Conservation (phyloP, 345 rosid genomes). For the Boechera divaricarpa region DNA sequence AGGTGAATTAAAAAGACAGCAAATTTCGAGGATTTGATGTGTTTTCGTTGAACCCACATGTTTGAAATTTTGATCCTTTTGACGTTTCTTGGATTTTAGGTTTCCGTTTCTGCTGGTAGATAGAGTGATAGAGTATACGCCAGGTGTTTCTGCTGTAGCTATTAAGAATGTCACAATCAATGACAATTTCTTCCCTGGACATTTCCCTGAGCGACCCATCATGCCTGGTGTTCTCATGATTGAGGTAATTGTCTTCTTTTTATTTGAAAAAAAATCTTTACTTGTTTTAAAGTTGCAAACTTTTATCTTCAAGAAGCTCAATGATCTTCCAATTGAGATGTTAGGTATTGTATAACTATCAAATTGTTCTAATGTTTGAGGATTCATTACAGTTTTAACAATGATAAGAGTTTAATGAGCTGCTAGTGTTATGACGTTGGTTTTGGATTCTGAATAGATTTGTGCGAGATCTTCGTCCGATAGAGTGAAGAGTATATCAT, state of each 20-base stretch:
- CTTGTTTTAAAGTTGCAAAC: slow-evolving; percentile 11
- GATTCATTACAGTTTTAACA: slow-evolving; percentile 62
- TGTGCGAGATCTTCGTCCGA: neutral
- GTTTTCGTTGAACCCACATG: slow-evolving; percentile 52
- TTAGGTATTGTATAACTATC: neutral
- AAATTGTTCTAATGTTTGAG: slow-evolving; percentile 6
- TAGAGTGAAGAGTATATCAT: neutral
- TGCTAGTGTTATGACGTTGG: slow-evolving; percentile 58
- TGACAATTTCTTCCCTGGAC: slow-evolving; percentile 96
- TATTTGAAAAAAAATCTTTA: too few species aligned
- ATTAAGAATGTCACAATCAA: slow-evolving; percentile 93
- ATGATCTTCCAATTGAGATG: slow-evolving; percentile 51
- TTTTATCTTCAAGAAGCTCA: slow-evolving; percentile 27
- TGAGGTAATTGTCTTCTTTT: slow-evolving; percentile 58
- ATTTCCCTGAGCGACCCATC: slow-evolving; percentile 94
- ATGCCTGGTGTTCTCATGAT: slow-evolving; percentile 99
- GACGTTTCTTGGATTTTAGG: slow-evolving; percentile 47
- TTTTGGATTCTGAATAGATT: neutral
- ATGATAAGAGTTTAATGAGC: slow-evolving; percentile 47
- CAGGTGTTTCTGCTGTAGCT: slow-evolving; percentile 91
- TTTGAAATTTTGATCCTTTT: slow-evolving; percentile 47
- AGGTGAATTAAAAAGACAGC: slow-evolving; percentile 50
- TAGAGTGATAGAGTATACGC: slow-evolving; percentile 85
- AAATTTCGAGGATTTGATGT: slow-evolving; percentile 41
- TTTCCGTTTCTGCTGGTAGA: slow-evolving; percentile 93